A percentile compares a stretch with the other conserved stretches of the same genome.
Conservation (phyloP, 768 basidiomycete genomes). For the Scleroderma citrinum region DNA sequence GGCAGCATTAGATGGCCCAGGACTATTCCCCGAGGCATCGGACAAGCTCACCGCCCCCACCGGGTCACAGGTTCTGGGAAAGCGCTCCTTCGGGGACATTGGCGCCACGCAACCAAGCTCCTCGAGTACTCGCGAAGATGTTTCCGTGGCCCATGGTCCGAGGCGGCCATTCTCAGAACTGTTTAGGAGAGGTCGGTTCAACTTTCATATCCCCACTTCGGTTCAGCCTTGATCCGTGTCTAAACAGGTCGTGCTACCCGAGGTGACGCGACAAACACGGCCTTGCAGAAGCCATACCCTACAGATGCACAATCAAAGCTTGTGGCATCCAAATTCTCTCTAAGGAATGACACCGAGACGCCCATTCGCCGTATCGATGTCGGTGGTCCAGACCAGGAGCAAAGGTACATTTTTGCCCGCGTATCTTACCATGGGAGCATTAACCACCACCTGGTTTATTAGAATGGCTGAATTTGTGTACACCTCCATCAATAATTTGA, state of each 20-base stretch:
- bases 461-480: slow-evolving; percentile 64
- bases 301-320: slow-evolving; percentile 2
- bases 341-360: slow-evolving; percentile 47
- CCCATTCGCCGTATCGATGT: slow-evolving; percentile 46
- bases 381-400: slow-evolving; percentile 53
- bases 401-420: slow-evolving; percentile 29
- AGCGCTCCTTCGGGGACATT: not conserved
- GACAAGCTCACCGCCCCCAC: not conserved
- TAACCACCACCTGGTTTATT: not conserved
- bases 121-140: not conserved
- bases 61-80: slow-evolving; percentile 1
- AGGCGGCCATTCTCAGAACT: not conserved
- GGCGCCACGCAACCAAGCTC: not conserved
- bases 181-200: not conserved
- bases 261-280: not conserved
- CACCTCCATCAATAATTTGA: slow-evolving; percentile 50
- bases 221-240: not conserved
- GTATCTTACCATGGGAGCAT: not conserved
- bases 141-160: not conserved
- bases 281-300: not conserved
- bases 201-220: not conserved
- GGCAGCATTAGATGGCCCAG: slow-evolving; percentile 8
- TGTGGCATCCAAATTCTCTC: slow-evolving; percentile 27
- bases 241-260: too few species aligned
- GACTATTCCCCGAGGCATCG: not conserved